These are phyloP conservation scores for Mycena polygramma DNA, from an alignment of 768 basidiomycete genomes.

Conservation along the genomic window DNA sequence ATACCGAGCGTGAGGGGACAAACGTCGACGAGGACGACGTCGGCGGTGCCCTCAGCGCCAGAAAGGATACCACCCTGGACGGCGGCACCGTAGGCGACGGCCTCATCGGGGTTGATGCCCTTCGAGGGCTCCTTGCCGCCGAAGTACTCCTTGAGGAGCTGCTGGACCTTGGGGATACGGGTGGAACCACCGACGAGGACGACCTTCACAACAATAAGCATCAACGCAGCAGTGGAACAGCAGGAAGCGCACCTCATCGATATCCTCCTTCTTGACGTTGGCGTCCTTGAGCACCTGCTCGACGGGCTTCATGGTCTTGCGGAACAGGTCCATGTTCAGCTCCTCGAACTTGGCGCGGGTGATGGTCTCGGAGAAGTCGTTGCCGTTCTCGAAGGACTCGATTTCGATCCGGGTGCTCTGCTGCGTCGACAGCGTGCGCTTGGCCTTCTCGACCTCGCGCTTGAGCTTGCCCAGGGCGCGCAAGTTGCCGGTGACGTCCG, in stretches of 20 bases:
- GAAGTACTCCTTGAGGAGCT: conserved; percentile 98
- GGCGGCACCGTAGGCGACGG: conserved; percentile 98
- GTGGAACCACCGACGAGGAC: conserved; percentile 98
- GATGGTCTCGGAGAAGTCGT: conserved; percentile 97
- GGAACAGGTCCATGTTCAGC: conserved; percentile 98
- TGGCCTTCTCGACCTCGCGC: conserved; percentile 94
- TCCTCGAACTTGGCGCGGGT: conserved; percentile 99
- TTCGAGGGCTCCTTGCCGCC: conserved; percentile 97
- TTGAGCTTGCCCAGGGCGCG: conserved; percentile 92
- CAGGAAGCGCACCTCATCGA: conserved; percentile 79
- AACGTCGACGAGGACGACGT: conserved; percentile 96
- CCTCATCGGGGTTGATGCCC: conserved; percentile 99
- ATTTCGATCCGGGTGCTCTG: conserved; percentile 94
- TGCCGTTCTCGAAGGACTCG: conserved; percentile 95
- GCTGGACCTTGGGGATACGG: conserved; percentile 99
- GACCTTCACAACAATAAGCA: conserved; percentile 55
- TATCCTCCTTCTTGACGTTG: conserved; percentile 96
- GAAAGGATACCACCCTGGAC: conserved; percentile 99
- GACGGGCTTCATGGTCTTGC: conserved; percentile 99
- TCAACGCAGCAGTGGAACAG: neutral
- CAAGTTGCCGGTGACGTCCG: conserved; percentile 83
- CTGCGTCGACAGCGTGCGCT: conserved; percentile 92
- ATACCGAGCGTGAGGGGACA: conserved; percentile 98
- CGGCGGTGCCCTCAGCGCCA: conserved; percentile 91
- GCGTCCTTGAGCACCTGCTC: conserved; percentile 99